Base-by-base conservation (phyloP, 2,329 filamentous ascomycete genomes). In the Colletotrichum trifolii region DNA sequence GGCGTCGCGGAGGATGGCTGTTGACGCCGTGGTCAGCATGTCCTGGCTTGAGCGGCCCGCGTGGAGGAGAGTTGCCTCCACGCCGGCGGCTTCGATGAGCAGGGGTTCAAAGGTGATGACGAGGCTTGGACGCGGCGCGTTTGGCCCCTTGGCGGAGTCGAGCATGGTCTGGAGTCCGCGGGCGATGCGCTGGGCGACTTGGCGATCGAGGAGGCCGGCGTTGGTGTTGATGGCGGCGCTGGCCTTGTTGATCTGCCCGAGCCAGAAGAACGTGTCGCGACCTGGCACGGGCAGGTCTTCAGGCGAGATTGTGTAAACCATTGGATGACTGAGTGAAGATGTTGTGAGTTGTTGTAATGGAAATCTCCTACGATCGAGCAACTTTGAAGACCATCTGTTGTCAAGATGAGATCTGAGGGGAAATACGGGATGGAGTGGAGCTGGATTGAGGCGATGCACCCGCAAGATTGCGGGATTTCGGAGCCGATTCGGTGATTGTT, bases 31-130 rank as follows among this genome's bases (percentile, higher is more conserved):
- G 8, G 52, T 53, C 15, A 66, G 58, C 63, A 66, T 66, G 8
- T 66, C 63, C 6, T 66, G 63, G n/a, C 63, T 66, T 1, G 63
- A 66, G 3, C 63, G 59, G 6, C 63, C 63, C n/a, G 63, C 63
- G 38, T 66, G 63, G 2, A 66, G 63, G 4, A 66, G 59, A 0
- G 63, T 66, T 33, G 59, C 63, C 17, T 66, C 59, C 3, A 66
- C 53, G 1, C 63, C 59, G 2, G 63, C 59, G 8, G 47, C 42
- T 48, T 66, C 17, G 25, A 66, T 64, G 6, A 66, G 43, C 6
- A 66, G 47, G 12, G 63, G 63, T 42, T 66, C 63, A 4, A 66
- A 66, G 6, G 63, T 66, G 3, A 66, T 66, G 36, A 66, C 63
- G n/a, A 62, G 59, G 17, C 40, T 45, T 3, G 63, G 63, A 2